Evolutionary conservation across 177 flowering plant species (phyloP).

Genomic region (Vitis hybrid): DNA sequence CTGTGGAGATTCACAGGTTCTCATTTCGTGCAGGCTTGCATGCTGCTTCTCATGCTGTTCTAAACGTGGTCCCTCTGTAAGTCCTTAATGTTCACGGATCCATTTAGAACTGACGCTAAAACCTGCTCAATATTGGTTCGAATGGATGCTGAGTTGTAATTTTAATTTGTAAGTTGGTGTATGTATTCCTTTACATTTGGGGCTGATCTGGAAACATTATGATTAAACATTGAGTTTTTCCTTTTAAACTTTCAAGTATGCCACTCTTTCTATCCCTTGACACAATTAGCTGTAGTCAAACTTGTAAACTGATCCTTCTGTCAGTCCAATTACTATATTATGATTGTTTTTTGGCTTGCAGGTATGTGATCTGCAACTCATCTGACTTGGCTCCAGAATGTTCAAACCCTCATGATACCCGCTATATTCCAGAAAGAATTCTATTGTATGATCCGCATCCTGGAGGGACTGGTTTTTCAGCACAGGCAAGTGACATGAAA

Average conservation of each 20-base stretch:
- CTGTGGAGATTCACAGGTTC: slow-evolving; percentile 36
- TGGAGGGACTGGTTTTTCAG: slow-evolving; percentile 84
- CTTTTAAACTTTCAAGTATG: neutral
- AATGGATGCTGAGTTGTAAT: neutral
- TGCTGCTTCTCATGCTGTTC: slow-evolving; percentile 91
- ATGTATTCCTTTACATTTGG: neutral
- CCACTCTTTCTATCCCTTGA: neutral
- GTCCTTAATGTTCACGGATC: slow-evolving; percentile 21
- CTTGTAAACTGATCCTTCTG: neutral
- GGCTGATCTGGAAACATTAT: neutral
- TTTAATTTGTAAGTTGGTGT: neutral
- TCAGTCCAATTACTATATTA: slow-evolving; percentile 6
- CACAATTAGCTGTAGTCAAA: neutral
- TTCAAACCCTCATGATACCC: slow-evolving; percentile 75
- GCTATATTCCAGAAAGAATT: slow-evolving; percentile 74
- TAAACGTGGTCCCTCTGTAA: slow-evolving; percentile 89
- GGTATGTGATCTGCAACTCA: slow-evolving; percentile 71
- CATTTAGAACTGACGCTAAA: neutral
- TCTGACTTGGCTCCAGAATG: slow-evolving; percentile 89
- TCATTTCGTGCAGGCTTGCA: slow-evolving; percentile 86
- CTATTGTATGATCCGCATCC: slow-evolving; percentile 90
- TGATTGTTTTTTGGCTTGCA: slow-evolving; percentile 22
- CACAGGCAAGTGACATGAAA: slow-evolving; percentile 52
- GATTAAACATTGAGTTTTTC: neutral
- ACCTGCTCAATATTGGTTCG: neutral